Evolutionary conservation across 2,329 filamentous ascomycete species (phyloP), one percentile per base, ranked within the genome.

Genomic region (Fusarium pseudocircinatum): DNA sequence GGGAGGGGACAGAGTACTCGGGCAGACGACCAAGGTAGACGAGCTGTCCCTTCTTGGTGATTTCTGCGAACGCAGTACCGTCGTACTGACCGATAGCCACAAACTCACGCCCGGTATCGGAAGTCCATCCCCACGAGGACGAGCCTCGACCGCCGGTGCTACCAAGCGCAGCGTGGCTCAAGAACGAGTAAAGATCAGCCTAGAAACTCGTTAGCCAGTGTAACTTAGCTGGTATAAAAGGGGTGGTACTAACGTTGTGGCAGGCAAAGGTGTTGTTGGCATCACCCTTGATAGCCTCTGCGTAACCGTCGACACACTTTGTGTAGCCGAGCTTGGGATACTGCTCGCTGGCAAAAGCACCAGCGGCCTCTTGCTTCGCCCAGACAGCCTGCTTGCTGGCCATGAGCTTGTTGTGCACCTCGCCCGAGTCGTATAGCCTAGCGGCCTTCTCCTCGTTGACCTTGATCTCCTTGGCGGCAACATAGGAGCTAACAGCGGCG

Each of bases 151-250:
- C 82, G 7, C 69, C 76, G 47, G 73, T 70, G 70, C 85, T 87
- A 11, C 88, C 88, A 4, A 90, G 83, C 34, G 85, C 84, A 7
- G 84, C 83, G 73, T 90, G 88, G 43, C 83, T 85, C 49, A 87
- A 79, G 79, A 90, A 90, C 73, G 88, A 85, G 75, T 88, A 86
- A 6, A 89, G 83, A 71, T 90, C 88, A 54, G 74, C 63, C 78
- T 79, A 26, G 4, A 44, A 5, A 16, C 2, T 12, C 1, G 36
- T 70, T 6, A 70, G 15, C 4, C 0, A 8, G 22, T 32, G 15
- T 7, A 2, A 28, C 15, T 1, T 1, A 0, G 6, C 4, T 1
- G 3, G 4, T 5, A 0, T 14, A 6, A 11, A 2, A 7, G 12
- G 9, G 4, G 3, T 40, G 4, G n/a, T 13, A 49, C 75, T 52